Conservation (phyloP, 768 basidiomycete genomes). For the Saitozyma sp. region DNA sequence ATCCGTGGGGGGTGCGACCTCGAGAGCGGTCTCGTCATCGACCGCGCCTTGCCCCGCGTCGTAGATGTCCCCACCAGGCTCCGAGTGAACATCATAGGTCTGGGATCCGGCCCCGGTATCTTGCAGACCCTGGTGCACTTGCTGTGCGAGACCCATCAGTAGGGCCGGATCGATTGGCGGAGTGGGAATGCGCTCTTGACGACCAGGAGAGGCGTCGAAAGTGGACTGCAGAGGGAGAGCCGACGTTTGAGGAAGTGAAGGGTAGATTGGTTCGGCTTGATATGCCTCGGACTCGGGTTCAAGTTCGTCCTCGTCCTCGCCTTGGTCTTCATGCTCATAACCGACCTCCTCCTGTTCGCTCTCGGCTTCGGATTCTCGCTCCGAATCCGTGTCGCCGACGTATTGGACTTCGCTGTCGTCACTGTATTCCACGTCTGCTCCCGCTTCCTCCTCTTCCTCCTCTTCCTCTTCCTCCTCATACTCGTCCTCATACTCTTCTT, state of each 20-base stretch:
- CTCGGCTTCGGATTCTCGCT: background rate
- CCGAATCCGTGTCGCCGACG: too few relatives aligned
- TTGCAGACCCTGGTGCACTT: constrained; percentile 13
- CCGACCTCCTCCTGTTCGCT: constrained; percentile 8
- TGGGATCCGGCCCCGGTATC: too few relatives aligned
- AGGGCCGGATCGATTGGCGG: constrained; percentile 14
- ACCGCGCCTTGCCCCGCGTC: too few relatives aligned
- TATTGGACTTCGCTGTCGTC: background rate
- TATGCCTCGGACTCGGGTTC: background rate
- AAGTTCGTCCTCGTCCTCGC: constrained; percentile 6
- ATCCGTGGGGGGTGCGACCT: too few relatives aligned
- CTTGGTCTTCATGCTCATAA: constrained; percentile 8
- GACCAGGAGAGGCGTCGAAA: too few relatives aligned
- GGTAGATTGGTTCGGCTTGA: background rate
- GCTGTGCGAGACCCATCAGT: constrained; percentile 14
- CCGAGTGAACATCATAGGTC: too few relatives aligned
- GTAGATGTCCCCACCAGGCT: too few relatives aligned
- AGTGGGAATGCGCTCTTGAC: too few relatives aligned
- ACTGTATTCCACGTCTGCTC: constrained; percentile 9
- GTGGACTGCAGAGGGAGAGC: too few relatives aligned
- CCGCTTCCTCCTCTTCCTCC: constrained; percentile 5
- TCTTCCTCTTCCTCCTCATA: constrained; percentile 1
- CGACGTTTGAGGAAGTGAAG: too few relatives aligned
- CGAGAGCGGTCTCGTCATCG: too few relatives aligned
- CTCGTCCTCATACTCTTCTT: constrained; percentile 7